Base-by-base conservation (phyloP, 192 early-diverging fungal genomes). In the Tieghemiomyces parasiticus region DNA sequence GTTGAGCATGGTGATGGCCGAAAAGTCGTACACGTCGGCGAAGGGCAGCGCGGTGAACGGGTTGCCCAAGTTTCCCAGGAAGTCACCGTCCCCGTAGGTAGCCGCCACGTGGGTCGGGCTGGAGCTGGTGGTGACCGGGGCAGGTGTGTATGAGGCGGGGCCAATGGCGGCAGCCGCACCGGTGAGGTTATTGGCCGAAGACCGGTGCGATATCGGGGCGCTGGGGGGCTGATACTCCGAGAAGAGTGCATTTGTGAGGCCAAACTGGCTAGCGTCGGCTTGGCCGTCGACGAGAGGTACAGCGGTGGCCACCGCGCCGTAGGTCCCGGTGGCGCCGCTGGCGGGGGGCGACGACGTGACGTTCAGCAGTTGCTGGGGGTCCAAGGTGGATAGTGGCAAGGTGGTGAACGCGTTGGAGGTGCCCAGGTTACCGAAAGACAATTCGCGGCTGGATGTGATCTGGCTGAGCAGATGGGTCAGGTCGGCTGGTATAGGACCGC, bases 1-100 rank as follows among this genome's bases (percentile, higher is more conserved):
- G 22, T 46, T 46, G 4, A 58, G 20, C 26, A 38, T 12, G 26
- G n/a, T 34, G 13, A 58, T 34, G 24, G 30, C 16, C 12, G 30
- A 35, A 22, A 58, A 58, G n/a, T 58, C 55, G 33, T 58, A 58
- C 32, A 58, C 10, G 22, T 58, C 55, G 55, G 60, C 46, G 25
- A 50, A 52, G 1, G 60, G 34, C 24, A 50, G 47, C 8, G 31
- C 49, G 47, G 60, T 33, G 14, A 50, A 38, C 6, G 48, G 47
- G n/a, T 25, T 61, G 49, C 38, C 28, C 26, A 60, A 25, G 42
- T 45, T 22, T 35, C 44, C 44, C 34, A 25, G 26, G 26, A 30
- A 30, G 24, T 52, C 50, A 19, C 19, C 8, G 3, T 47, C 46
- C 2, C 46, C 46, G n/a, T n/a, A n/a, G n/a, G n/a, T n/a, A n/a